Conservation (phyloP, 208 protist genomes). For the Novymonas esmeraldas region DNA sequence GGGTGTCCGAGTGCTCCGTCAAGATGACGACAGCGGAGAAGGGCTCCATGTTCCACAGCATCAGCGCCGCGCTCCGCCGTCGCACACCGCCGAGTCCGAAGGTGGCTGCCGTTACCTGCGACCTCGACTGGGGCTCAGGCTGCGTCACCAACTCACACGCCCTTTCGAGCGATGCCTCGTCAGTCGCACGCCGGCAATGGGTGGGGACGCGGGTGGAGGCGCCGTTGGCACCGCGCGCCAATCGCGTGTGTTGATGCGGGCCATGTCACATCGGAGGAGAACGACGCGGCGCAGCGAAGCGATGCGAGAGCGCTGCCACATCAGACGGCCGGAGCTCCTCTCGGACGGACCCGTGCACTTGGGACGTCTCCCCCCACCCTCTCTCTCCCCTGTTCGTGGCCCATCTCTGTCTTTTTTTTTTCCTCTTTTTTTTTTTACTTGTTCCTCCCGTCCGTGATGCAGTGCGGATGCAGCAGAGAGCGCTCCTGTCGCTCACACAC, state of each 20-base stretch:
- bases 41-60: slow-evolving; percentile 22
- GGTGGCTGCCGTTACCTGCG: background rate
- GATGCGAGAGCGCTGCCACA: too few species aligned
- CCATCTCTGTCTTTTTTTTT: background rate
- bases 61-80: slow-evolving; percentile 27
- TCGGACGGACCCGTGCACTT: too few species aligned
- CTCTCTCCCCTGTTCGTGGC: background rate
- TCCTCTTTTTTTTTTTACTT: background rate
- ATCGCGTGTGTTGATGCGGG: background rate
- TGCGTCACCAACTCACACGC: background rate
- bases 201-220: background rate
- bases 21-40: slow-evolving; percentile 31
- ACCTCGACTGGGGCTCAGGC: background rate
- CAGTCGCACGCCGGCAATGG: background rate
- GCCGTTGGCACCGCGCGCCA: background rate
- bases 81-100: background rate
- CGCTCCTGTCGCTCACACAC: too few species aligned
- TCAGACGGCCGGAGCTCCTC: too few species aligned
- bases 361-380: background rate
- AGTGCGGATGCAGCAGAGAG: too few species aligned
- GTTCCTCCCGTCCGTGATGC: background rate
- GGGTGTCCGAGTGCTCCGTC: slow-evolving; percentile 30
- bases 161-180: background rate
- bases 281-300: too few species aligned
- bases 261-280: too few species aligned